Evolutionary conservation across 106 monocot genomes (phyloP).

Genomic region (Dioscorea dumetorum): DNA sequence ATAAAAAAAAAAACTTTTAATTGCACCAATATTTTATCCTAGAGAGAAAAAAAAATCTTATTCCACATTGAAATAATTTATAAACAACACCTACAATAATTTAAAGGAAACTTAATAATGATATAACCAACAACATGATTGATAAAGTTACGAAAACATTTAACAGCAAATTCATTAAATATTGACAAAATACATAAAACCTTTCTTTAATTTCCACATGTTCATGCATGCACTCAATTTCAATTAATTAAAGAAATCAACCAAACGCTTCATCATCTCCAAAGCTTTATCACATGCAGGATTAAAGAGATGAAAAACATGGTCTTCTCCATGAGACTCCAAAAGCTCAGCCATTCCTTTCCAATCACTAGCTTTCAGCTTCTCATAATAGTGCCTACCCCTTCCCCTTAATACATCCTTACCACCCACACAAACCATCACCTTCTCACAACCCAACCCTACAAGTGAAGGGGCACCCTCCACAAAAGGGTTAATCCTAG

Average conservation of each 20-base stretch:
- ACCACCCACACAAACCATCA: background rate
- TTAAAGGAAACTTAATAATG: too few relatives aligned
- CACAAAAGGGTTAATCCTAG: background rate
- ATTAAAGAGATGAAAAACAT: slow-evolving; percentile 10
- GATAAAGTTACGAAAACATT: too few relatives aligned
- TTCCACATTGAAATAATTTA: too few relatives aligned
- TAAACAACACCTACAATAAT: too few relatives aligned
- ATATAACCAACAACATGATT: too few relatives aligned
- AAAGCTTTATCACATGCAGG: background rate
- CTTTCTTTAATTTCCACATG: too few relatives aligned
- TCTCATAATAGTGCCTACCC: background rate
- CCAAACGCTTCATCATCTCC: slow-evolving; percentile 5
- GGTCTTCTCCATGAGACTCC: slow-evolving; percentile 8
- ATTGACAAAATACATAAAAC: too few relatives aligned
- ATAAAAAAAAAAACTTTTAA: too few relatives aligned
- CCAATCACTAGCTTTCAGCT: background rate
- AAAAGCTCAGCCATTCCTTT: slow-evolving; percentile 8
- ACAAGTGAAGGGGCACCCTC: background rate
- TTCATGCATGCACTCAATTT: too few relatives aligned
- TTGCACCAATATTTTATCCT: too few relatives aligned
- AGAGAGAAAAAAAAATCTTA: too few relatives aligned
- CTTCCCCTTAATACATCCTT: background rate
- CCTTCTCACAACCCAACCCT: background rate
- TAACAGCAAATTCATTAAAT: too few relatives aligned
- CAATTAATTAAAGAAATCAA: slow-evolving; percentile 1